Base-by-base conservation (phyloP, 2,329 filamentous ascomycete genomes). In the Aureobasidium lini region DNA sequence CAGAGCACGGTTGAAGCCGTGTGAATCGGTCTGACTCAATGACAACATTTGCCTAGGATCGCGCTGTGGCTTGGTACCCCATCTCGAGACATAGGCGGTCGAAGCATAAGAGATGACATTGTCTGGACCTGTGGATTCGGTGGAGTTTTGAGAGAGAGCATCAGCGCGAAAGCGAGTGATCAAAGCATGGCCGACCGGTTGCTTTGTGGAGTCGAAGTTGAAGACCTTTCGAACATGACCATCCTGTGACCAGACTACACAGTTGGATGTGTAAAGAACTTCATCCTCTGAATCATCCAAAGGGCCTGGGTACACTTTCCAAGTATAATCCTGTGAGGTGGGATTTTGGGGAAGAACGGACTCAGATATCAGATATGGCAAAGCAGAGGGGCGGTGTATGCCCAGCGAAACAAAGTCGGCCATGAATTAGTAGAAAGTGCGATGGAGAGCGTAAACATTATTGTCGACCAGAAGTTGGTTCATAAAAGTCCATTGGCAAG, bases 401-500 rank as follows among this genome's bases (percentile, higher is more conserved):
- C 94, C 94, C 69, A 96, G 83, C 64, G 93, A 96, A 73, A 85
- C 89, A 75, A 96, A 84, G 71, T 88, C 86, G 66, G 93, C 93
- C 95, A 99, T 99, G 59, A 7, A 18, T 23, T 18, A 50, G 32
- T 29, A 32, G 13, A 16, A 23, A n/a, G 18, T 54, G 39, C 23
- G 28, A 39, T 39, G 9, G 29, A 31, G 10, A 8, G 18, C 18
- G 39, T 34, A 43, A 37, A 54, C 39, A 43, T 54, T 54, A 23
- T 54, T 44, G 50, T 54, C n/a, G 50, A 31, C 16, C 23, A 28
- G 11, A 13, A 18, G 36, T 5, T 6, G 29, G 15, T 54, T 54
- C 43, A 43, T 28, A 13, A 29, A 54, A 54, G 39, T 54, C 39
- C 50, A 54, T 54, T 34, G 39, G 50, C 28, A n/a, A 34, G 28